Conservation (phyloP, 1,139 yeast species). For the Blastobotrys capitulatus region DNA sequence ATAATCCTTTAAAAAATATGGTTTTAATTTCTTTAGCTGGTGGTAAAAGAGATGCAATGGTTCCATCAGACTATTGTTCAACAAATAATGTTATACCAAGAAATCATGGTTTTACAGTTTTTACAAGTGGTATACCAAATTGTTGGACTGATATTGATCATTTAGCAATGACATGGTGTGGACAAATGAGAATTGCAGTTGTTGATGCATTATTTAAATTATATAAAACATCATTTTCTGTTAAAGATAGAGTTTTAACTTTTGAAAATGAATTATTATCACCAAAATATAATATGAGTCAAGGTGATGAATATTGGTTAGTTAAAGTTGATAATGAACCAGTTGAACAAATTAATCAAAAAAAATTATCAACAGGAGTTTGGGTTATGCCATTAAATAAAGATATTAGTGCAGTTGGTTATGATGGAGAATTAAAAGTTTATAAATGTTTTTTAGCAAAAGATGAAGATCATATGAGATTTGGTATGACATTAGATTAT, state of each 20-base stretch:
- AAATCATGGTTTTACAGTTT: conserved; percentile 74
- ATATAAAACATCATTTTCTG: conserved; percentile 39
- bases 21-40: conserved; percentile 72
- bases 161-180: conserved; percentile 96
- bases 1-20: conserved; percentile 31
- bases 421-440: background rate
- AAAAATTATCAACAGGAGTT: background rate
- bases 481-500: background rate
- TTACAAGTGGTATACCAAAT: conserved; percentile 77
- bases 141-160: conserved; percentile 98
- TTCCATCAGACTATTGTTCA: conserved; percentile 92
- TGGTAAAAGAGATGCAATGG: conserved; percentile 71
- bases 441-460: background rate
- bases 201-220: conserved; percentile 57
- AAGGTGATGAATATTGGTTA: background rate
- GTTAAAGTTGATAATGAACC: background rate
- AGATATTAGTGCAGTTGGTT: background rate
- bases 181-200: conserved; percentile 65
- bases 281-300: background rate
- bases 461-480: background rate
- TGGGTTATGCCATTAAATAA: background rate
- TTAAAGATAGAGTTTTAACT: conserved; percentile 1
- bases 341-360: background rate
- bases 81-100: conserved; percentile 68
- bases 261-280: conserved; percentile 1